These are phyloP conservation scores for Talaromyces adpressus DNA, from an alignment of 495 filamentous ascomycete species.

Conservation along the genomic window DNA sequence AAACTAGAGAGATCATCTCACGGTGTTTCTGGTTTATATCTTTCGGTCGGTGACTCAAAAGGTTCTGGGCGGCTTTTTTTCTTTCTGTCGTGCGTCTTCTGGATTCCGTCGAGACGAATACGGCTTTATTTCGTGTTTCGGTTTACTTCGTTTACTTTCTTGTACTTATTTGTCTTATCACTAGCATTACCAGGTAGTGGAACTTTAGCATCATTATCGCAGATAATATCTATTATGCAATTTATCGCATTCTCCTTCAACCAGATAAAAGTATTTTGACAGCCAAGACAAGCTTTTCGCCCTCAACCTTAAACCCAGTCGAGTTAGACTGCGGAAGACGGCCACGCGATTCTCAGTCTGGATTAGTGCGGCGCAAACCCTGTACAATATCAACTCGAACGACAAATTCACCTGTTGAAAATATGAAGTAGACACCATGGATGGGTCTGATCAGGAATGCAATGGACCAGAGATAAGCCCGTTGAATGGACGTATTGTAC, in stretches of 20 bases:
- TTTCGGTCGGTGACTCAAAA: not conserved
- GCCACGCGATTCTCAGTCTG: not conserved
- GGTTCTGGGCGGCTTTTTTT: not conserved
- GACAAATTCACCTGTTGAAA: not conserved
- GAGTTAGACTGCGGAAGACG: not conserved
- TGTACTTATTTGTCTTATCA: constrained; percentile 3
- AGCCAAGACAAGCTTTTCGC: not conserved
- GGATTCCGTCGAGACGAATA: not conserved
- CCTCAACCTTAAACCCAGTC: not conserved
- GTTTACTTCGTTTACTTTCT: not conserved
- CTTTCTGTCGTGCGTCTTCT: not conserved
- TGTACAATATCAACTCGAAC: not conserved
- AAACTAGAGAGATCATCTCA: not conserved
- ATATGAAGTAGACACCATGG: not conserved
- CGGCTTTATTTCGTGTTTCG: not conserved
- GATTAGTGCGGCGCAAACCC: not conserved
- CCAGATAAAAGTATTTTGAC: not conserved
- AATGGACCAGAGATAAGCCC: constrained; percentile 15
- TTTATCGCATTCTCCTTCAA: not conserved
- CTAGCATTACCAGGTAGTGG: not conserved
- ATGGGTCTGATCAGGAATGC: not conserved
- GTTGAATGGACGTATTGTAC: constrained; percentile 24
- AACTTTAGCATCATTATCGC: not conserved
- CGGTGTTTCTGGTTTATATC: not conserved
- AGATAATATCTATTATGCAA: not conserved